These are phyloP conservation scores for Gracilaria caudata DNA, from an alignment of 23 red algal genomes.

Conservation along the genomic window DNA sequence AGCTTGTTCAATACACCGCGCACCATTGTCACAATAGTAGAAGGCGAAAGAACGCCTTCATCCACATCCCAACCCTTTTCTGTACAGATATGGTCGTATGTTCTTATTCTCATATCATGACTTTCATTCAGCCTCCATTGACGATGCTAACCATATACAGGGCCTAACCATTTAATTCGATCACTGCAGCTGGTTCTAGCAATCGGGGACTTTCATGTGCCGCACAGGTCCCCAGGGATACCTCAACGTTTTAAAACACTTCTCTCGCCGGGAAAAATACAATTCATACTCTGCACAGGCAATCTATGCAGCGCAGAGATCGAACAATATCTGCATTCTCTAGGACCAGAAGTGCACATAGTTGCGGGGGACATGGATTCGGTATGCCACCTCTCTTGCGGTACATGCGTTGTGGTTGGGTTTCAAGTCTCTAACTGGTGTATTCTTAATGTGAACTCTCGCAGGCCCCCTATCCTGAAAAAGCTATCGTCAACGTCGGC, in stretches of 20 bases:
- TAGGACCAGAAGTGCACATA: constrained; percentile 69
- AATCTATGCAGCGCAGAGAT: constrained; percentile 63
- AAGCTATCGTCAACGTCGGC: constrained; percentile 66
- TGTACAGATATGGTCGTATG: constrained; percentile 16
- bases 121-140: neutral
- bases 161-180: neutral
- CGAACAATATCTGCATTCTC: constrained; percentile 63
- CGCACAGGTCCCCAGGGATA: constrained; percentile 52
- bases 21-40: too few species aligned
- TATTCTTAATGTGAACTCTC: neutral
- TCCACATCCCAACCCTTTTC: neutral
- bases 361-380: constrained; percentile 72
- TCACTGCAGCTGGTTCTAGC: constrained; percentile 59
- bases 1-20: too few species aligned
- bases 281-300: constrained; percentile 71
- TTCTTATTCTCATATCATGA: neutral
- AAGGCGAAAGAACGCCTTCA: neutral
- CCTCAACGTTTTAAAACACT: constrained; percentile 60
- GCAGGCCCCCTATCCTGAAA: constrained; percentile 54
- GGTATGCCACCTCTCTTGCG: constrained; percentile 20
- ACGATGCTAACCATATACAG: neutral
- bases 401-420: neutral
- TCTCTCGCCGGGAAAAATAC: constrained; percentile 69
- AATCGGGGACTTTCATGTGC: constrained; percentile 80
- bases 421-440: neutral